Evolutionary conservation across 306 rosid species (phyloP), one percentile per base, ranked within the genome.

Genomic region (Herpetospermum pedunculosum): DNA sequence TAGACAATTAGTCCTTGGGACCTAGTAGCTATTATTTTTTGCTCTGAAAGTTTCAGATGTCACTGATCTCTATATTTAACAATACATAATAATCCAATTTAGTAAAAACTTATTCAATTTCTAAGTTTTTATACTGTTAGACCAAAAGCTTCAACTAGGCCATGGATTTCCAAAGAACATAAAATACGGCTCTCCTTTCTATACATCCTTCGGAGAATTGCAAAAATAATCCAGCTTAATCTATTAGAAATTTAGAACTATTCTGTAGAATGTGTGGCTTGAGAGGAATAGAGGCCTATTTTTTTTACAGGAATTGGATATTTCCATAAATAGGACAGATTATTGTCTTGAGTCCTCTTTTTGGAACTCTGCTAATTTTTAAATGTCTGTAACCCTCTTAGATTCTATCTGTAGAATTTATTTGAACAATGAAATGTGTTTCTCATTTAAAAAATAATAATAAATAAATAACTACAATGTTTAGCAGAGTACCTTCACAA

Each of bases 401-500:
- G 15, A 34, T 62, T 30, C 15, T 30, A 14, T 34, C 37, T 9
- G 70, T 38, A 63, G 14, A 63, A 16, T 35, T 64, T 64, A 37
- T 64, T 64, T 38, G 8, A 38, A 10, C 8, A 19, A 4, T 64
- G 71, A 37, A 5, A 64, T 64, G 25, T 64, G n/a, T 38, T 64
- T 40, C 48, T 11, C 19, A 38, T 21, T 23, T 10, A 38, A 43
- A n/a, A 64, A 64, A 4, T n/a, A 38, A 40, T 21, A 41, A 34
- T 32, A 34, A 28, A 32, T 60, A n/a, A 63, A 9, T 6, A 38
- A 2, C 30, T 64, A 64, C 2, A 38, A 32, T 11, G 32, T 41
- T 32, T 44, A 23, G 37, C 62, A 73, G 23, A 72, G 57, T 88
- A 91, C 99, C 99, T 95, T 95, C 49, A 95, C 97, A 78, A 95